These are phyloP conservation scores for Pyrenochaeta sp. DNA, from an alignment of 2,329 filamentous ascomycete species.

Conservation along the genomic window DNA sequence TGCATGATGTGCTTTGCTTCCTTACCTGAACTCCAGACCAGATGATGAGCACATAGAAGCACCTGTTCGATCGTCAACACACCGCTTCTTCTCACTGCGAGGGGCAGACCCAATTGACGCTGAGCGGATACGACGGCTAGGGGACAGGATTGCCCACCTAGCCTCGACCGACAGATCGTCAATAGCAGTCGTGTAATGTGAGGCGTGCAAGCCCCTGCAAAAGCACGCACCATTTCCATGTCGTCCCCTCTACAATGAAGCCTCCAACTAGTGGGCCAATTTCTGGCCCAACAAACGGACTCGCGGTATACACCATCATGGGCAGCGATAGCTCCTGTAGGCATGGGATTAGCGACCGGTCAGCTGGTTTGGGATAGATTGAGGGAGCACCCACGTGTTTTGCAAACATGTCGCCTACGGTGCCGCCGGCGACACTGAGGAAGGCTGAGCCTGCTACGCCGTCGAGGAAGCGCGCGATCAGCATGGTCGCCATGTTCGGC, in stretches of 20 bases:
- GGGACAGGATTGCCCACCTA: conserved; percentile 2
- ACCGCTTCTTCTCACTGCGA: conserved; percentile 17
- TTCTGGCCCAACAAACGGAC: conserved; percentile 63
- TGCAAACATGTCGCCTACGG: conserved; percentile 71
- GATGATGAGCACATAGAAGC: conserved; percentile 79
- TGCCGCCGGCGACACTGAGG: conserved; percentile 78
- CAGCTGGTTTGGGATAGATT: conserved; percentile 1
- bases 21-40: conserved; percentile 67
- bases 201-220: conserved; percentile 10
- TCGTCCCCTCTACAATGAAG: conserved; percentile 78
- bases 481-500: conserved; percentile 80
- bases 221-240: conserved; percentile 62
- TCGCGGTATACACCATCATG: conserved; percentile 75
- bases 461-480: conserved; percentile 79
- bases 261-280: conserved; percentile 71
- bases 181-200: conserved; percentile 10
- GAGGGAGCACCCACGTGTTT: conserved; percentile 38
- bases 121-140: conserved; percentile 5
- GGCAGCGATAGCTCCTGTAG: conserved; percentile 71
- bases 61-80: conserved; percentile 39
- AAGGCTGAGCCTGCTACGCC: conserved; percentile 72
- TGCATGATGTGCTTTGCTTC: conserved; percentile 21
- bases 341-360: conserved; percentile 12
- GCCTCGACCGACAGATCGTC: conserved; percentile 8
- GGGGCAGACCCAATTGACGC: not conserved